These are phyloP conservation scores for Lasiosphaeriaceae sp. DNA, from an alignment of 495 filamentous ascomycete species.

Conservation along the genomic window DNA sequence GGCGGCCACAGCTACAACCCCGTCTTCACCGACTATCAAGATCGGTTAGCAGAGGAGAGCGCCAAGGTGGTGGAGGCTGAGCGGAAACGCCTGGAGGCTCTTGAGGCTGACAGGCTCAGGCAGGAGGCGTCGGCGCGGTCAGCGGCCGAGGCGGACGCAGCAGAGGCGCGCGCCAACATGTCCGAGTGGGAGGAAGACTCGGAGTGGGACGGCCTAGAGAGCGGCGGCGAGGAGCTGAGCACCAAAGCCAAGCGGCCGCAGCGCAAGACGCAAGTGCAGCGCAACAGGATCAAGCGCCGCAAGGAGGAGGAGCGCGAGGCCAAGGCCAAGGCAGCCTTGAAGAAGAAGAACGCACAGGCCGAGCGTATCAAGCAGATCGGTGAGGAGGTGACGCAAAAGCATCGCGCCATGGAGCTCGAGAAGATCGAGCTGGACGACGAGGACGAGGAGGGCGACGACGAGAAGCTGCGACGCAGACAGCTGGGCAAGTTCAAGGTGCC, in stretches of 20 bases:
- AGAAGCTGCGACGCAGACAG: conserved; percentile 67
- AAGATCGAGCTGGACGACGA: conserved; percentile 39
- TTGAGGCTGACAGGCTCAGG: conserved; percentile 56
- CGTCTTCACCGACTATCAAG: conserved; percentile 74
- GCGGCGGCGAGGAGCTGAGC: conserved; percentile 56
- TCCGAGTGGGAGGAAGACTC: conserved; percentile 78
- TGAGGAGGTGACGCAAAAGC: conserved; percentile 57
- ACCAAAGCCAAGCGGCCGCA: conserved; percentile 67
- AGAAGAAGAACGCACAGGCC: conserved; percentile 63
- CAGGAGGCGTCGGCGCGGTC: conserved; percentile 50
- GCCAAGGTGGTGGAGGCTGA: conserved; percentile 76
- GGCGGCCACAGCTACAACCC: conserved; percentile 92
- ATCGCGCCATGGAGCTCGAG: conserved; percentile 38
- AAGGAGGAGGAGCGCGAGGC: conserved; percentile 78
- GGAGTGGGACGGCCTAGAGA: conserved; percentile 83
- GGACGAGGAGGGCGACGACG: conserved; percentile 50
- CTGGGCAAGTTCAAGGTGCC: conserved; percentile 77
- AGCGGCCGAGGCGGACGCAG: conserved; percentile 57
- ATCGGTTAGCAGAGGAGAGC: conserved; percentile 67
- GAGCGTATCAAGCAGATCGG: conserved; percentile 63
- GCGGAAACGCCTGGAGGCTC: conserved; percentile 65
- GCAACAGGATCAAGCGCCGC: conserved; percentile 79
- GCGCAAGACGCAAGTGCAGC: conserved; percentile 79
- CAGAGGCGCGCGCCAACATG: conserved; percentile 62
- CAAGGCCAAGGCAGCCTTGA: conserved; percentile 66